Evolutionary conservation across 371 early-diverging fungal species (phyloP).

Genomic region (Rhizomucor pusillus): DNA sequence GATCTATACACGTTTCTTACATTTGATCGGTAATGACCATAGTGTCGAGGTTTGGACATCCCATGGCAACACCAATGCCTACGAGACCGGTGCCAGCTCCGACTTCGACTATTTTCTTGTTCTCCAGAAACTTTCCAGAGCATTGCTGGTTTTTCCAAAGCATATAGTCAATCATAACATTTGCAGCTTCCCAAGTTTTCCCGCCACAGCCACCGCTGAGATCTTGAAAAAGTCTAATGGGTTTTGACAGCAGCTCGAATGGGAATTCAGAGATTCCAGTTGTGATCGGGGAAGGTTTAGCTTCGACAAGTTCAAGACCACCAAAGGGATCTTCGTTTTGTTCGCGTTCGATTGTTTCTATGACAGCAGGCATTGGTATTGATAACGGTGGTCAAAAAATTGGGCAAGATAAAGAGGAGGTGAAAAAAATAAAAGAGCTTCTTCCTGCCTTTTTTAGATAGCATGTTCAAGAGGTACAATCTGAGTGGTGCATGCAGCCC

Average conservation of each 20-base stretch:
- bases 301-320: conserved; percentile 4
- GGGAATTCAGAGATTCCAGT: background rate
- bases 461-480: too few relatives aligned
- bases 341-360: background rate
- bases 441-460: too few relatives aligned
- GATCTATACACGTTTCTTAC: conserved; percentile 25
- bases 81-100: conserved; percentile 53
- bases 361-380: too few relatives aligned
- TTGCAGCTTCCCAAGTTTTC: conserved; percentile 46
- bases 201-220: conserved; percentile 49
- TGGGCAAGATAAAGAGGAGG: too few relatives aligned
- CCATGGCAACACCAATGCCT: conserved; percentile 36
- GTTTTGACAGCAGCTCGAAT: conserved; percentile 2
- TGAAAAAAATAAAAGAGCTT: too few relatives aligned
- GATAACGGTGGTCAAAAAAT: too few relatives aligned
- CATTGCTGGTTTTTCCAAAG: conserved; percentile 29
- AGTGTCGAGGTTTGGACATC: conserved; percentile 23
- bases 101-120: conserved; percentile 32
- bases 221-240: conserved; percentile 34
- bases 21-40: conserved; percentile 42
- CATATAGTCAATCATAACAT: conserved; percentile 43
- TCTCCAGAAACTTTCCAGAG: conserved; percentile 10
- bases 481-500: too few relatives aligned
- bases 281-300: conserved; percentile 3
- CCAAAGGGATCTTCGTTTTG: conserved; percentile 11